phyloP scores from a whole-genome alignment of 495 filamentous ascomycete genomes.

The Lasiosphaeriaceae sp. region DNA sequence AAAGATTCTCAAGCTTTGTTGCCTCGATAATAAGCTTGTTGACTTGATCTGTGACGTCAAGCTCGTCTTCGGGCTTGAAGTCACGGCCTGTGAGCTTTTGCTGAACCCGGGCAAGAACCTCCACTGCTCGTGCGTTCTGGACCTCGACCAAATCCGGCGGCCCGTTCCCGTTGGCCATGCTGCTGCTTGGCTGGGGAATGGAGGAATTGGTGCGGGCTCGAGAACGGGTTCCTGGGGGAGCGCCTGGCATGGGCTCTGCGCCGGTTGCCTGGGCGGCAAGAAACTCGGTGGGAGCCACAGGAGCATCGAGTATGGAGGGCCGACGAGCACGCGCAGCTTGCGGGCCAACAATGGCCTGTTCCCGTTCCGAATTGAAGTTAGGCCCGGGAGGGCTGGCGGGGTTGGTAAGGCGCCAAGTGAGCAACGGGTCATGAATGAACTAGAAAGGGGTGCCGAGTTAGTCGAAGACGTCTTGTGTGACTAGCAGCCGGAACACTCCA shows the following conservation, averaged over 20 bases:
- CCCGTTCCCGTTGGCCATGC: constrained; percentile 33
- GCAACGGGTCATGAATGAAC: constrained; percentile 97
- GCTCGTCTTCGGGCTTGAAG: constrained; percentile 68
- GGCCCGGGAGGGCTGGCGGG: constrained; percentile 74
- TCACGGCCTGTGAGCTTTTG: constrained; percentile 84
- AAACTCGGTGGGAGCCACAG: constrained; percentile 48
- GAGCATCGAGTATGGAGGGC: constrained; percentile 67
- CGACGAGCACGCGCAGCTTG: constrained; percentile 48
- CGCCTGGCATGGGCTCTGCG: constrained; percentile 43
- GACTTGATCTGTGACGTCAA: constrained; percentile 84
- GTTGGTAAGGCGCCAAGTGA: constrained; percentile 92
- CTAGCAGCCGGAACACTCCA: neutral
- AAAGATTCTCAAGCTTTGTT: constrained; percentile 94
- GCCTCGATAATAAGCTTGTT: constrained; percentile 92
- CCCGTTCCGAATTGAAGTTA: constrained; percentile 74
- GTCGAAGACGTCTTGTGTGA: neutral
- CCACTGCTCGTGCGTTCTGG: constrained; percentile 88
- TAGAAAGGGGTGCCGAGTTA: constrained; percentile 31
- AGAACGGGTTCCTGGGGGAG: constrained; percentile 44
- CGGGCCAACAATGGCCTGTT: constrained; percentile 41
- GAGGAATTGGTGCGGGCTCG: constrained; percentile 54
- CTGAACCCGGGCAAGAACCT: constrained; percentile 86
- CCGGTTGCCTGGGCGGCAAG: constrained; percentile 40
- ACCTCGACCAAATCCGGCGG: constrained; percentile 60
- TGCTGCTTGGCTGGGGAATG: constrained; percentile 22